phyloP scores from a whole-genome alignment of 257 asterid species.

The Solanum neorickii region DNA sequence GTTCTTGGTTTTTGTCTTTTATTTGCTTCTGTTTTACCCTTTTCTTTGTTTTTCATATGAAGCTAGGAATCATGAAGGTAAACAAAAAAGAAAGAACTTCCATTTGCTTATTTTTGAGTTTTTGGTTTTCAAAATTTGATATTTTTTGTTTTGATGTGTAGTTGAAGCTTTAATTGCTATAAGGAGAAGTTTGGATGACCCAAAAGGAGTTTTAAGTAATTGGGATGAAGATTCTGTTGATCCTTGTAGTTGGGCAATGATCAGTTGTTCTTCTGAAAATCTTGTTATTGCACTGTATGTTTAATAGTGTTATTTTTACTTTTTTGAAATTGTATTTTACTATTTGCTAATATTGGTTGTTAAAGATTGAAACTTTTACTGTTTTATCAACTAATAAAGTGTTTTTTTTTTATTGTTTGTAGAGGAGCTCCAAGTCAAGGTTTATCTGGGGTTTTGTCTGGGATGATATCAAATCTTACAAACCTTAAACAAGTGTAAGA shows the following conservation, averaged over 20 bases:
- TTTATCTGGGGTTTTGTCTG: constrained; percentile 74
- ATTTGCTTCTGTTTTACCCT: constrained; percentile 19
- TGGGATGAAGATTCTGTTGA: constrained; percentile 96
- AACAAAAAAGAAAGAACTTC: not conserved
- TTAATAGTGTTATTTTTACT: not conserved
- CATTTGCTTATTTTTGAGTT: not conserved
- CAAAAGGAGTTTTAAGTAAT: constrained; percentile 73
- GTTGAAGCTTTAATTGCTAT: constrained; percentile 71
- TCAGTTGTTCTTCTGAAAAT: constrained; percentile 78
- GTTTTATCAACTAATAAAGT: not conserved
- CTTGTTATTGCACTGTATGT: constrained; percentile 74
- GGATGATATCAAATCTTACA: constrained; percentile 74
- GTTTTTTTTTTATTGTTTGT: not conserved
- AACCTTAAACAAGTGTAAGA: constrained; percentile 93
- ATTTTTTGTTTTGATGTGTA: not conserved
- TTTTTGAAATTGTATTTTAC: not conserved
- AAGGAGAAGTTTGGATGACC: constrained; percentile 48
- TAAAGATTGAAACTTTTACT: not conserved
- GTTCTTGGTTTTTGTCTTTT: constrained; percentile 10
- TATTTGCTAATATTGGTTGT: not conserved
- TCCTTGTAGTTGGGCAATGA: constrained; percentile 97
- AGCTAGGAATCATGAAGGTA: constrained; percentile 86
- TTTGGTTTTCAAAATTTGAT: not conserved
- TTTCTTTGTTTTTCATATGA: constrained; percentile 33
- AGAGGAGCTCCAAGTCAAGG: constrained; percentile 99